These are phyloP conservation scores for Elongisporangium undulatum DNA, from an alignment of 352 stramenopile genomes.

Conservation along the genomic window DNA sequence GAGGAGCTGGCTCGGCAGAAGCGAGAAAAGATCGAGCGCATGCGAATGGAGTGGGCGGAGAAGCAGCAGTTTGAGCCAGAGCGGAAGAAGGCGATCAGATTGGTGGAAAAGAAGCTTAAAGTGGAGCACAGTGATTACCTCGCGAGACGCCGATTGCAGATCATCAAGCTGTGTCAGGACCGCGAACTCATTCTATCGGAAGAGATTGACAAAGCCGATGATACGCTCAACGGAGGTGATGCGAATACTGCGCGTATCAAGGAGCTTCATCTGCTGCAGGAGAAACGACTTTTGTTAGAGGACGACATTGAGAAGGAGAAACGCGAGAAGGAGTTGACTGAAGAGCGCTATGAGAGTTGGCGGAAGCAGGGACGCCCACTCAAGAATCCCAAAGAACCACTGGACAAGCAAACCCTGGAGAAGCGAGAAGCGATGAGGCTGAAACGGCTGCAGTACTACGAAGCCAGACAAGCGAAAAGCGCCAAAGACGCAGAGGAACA, in stretches of 20 bases:
- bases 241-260: not conserved
- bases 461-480: no score
- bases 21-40: not conserved
- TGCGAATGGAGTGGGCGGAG: not conserved
- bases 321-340: not conserved
- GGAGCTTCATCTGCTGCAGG: not conserved
- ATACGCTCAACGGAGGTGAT: not conserved
- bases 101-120: not conserved
- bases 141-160: not conserved
- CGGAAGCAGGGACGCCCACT: not conserved
- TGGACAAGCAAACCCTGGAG: no score
- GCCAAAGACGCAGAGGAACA: not conserved
- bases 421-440: no score
- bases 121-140: not conserved
- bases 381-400: not conserved
- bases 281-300: not conserved
- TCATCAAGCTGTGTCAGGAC: not conserved
- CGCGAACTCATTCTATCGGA: not conserved
- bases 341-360: not conserved
- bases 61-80: not conserved
- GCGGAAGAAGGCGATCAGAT: not conserved
- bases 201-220: not conserved
- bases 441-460: no score
- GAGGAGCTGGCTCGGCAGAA: not conserved
- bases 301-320: not conserved